These are phyloP conservation scores for Chenopodium album DNA, from an alignment of 148 eudicot species.

Conservation along the genomic window DNA sequence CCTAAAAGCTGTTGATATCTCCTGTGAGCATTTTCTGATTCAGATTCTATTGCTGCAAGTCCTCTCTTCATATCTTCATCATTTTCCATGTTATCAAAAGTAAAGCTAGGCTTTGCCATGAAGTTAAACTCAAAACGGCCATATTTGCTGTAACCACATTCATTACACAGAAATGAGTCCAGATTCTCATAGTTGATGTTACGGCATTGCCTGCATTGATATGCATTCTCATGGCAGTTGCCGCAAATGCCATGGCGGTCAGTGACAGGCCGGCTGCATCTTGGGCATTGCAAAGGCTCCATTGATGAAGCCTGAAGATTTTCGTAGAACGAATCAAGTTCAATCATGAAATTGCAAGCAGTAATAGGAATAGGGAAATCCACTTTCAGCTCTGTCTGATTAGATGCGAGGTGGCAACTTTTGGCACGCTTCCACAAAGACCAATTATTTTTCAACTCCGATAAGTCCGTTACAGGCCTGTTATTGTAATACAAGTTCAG, in stretches of 20 bases:
- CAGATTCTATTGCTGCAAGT: slow-evolving; percentile 94
- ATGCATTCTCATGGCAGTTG: slow-evolving; percentile 99
- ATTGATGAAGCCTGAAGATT: slow-evolving; percentile 98
- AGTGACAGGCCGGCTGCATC: slow-evolving; percentile 97
- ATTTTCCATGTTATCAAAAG: slow-evolving; percentile 97
- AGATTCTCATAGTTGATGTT: slow-evolving; percentile 96
- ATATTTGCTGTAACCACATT: slow-evolving; percentile 98
- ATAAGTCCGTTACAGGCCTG: slow-evolving; percentile 95
- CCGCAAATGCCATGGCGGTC: slow-evolving; percentile 97
- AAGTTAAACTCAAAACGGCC: slow-evolving; percentile 99
- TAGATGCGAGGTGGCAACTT: slow-evolving; percentile 90
- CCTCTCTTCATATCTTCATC: slow-evolving; percentile 99
- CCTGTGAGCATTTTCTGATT: slow-evolving; percentile 99
- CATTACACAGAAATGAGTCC: slow-evolving; percentile 97
- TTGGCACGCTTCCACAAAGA: slow-evolving; percentile 99
- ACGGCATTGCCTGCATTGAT: slow-evolving; percentile 99
- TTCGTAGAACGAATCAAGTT: slow-evolving; percentile 95
- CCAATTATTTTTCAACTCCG: slow-evolving; percentile 98
- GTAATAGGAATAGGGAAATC: slow-evolving; percentile 98
- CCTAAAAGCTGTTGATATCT: slow-evolving; percentile 98
- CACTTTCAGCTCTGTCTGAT: slow-evolving; percentile 92
- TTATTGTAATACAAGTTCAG: slow-evolving; percentile 96
- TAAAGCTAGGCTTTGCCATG: slow-evolving; percentile 99
- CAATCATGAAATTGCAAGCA: slow-evolving; percentile 99
- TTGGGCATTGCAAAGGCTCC: slow-evolving; percentile 97